phyloP scores from a whole-genome alignment of 768 basidiomycete genomes.

The Tylopilus vinaceipallidus region DNA sequence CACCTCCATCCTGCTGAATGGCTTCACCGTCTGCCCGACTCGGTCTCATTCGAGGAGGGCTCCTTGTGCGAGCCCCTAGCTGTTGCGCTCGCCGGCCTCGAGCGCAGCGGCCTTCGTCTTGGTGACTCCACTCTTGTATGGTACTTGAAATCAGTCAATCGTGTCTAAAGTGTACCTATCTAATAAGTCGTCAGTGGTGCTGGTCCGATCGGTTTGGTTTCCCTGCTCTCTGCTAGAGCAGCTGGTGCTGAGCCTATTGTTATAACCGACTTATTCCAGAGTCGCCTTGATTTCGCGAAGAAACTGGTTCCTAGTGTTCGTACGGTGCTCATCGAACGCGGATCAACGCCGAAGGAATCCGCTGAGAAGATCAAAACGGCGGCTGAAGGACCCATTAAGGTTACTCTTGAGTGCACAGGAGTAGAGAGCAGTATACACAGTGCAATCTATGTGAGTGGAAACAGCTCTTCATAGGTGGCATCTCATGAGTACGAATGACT shows the following conservation, averaged over 20 bases:
- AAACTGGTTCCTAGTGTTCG: conserved; percentile 56
- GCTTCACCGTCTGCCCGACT: conserved; percentile 63
- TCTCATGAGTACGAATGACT: neutral
- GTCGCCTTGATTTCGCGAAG: conserved; percentile 65
- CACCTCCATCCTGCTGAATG: conserved; percentile 66
- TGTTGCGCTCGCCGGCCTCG: conserved; percentile 66
- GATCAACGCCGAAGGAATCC: conserved; percentile 44
- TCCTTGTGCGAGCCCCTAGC: conserved; percentile 66
- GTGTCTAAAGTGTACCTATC: conserved; percentile 1
- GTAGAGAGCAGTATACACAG: conserved; percentile 60
- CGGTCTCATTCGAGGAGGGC: conserved; percentile 65
- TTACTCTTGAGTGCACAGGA: conserved; percentile 65
- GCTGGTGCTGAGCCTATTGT: conserved; percentile 70
- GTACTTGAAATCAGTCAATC: conserved; percentile 29
- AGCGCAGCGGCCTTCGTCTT: conserved; percentile 60
- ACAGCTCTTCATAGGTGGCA: neutral
- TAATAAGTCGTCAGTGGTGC: conserved; percentile 47
- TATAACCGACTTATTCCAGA: conserved; percentile 66
- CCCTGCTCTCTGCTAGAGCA: conserved; percentile 61
- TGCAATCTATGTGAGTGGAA: conserved; percentile 48
- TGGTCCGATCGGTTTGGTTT: conserved; percentile 63
- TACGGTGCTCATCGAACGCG: conserved; percentile 54
- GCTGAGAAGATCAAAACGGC: conserved; percentile 51
- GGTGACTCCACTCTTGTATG: conserved; percentile 64
- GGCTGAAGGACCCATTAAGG: conserved; percentile 47